Conservation (phyloP, 2,329 filamentous ascomycete genomes). For the Lachnellula subtilissima region DNA sequence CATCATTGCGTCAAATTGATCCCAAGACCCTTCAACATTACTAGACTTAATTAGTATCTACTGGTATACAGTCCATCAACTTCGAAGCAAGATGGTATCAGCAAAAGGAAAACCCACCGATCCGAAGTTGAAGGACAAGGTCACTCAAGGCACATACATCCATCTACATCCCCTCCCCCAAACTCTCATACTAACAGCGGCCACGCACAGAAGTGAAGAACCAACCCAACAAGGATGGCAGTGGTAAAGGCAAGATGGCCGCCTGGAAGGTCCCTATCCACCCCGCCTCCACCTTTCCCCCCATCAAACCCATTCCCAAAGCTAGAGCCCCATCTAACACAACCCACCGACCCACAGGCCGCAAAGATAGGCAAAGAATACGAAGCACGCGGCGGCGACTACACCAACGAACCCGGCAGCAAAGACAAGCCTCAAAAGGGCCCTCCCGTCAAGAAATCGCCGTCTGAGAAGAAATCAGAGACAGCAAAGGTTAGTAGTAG, state of each 20-base stretch:
- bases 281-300: not conserved
- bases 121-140: constrained; percentile 39
- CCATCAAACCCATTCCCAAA: not conserved
- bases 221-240: constrained; percentile 40
- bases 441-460: constrained; percentile 33
- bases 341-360: constrained; percentile 27
- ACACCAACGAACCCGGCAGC: constrained; percentile 37
- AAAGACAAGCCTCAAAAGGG: constrained; percentile 42
- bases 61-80: not conserved
- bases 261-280: constrained; percentile 38
- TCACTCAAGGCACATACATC: constrained; percentile 34
- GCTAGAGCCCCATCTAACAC: not conserved
- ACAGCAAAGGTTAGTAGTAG: constrained; percentile 3
- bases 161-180: not conserved
- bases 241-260: constrained; percentile 42
- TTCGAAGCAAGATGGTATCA: constrained; percentile 33
- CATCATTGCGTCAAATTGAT: not conserved
- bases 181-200: not conserved
- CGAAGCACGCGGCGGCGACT: constrained; percentile 35
- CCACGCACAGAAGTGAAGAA: constrained; percentile 36
- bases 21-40: not conserved
- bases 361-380: constrained; percentile 40
- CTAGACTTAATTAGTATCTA: not conserved
- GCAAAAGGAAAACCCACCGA: constrained; percentile 42
- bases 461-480: constrained; percentile 14